Base-by-base conservation (phyloP, 345 rosid genomes). In the Aurinia saxatilis region DNA sequence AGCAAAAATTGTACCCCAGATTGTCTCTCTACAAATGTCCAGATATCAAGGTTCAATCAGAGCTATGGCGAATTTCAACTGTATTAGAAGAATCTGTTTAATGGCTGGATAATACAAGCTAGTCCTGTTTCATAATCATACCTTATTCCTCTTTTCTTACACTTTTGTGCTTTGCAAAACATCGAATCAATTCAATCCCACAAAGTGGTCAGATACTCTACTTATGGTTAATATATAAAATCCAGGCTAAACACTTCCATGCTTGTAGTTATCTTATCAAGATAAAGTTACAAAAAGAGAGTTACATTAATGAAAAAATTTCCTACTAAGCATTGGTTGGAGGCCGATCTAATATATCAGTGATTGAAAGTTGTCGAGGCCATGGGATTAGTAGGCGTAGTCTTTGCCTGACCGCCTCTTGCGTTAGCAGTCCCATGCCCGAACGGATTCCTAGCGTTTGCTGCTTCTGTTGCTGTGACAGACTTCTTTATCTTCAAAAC, bases 401-500 rank as follows among this genome's bases (percentile, higher is more conserved):
- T 62, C 86, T 83, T 91, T 58, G 82, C 68, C 53, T 77, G 65
- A 66, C 74, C 84, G 21, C 84, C 75, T 85, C 78, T 88, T 33
- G 81, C 75, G 67, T 72, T 74, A 64, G 73, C 87, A 29, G 73
- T 65, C 55, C 71, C 79, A 31, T 84, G 95, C 23, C 88, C 91
- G 2, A 29, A 70, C 14, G 68, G 33, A 60, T 38, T 80, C 79
- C 76, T 83, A 31, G 80, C 55, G 73, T 63, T 78, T 63, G 77
- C 76, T 37, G 77, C 76, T 74, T 91, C 96, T 4, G 79, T 73
- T 44, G 72, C 80, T 39, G 57, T 36, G 18, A 60, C 63, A 8
- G 98, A 86, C 78, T 74, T 88, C 82, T 84, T 88, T 74, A 91
- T 75, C 98, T 91, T 82, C 60, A 57, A 58, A 63, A 15, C 8